Evolutionary conservation across 1,284 basidiomycete species (phyloP), one percentile per base, ranked within the genome.

Genomic region (Cutaneotrichosporon curvatum): DNA sequence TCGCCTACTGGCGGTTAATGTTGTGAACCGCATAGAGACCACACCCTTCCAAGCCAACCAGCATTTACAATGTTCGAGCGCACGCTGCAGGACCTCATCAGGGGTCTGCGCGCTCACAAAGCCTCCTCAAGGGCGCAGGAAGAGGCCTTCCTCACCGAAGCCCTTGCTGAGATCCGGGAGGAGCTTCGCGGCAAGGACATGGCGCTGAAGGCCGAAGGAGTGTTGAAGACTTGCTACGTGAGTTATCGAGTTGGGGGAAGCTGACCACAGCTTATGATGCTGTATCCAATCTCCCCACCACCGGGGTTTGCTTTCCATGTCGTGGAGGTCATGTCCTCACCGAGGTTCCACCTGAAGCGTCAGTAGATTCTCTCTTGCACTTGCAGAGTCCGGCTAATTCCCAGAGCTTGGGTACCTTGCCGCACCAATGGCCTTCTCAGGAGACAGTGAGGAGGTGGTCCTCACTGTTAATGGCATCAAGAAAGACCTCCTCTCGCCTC

Each of bases 381-480:
- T 33, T 20, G 15, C 16, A n/a, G 19, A 25, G 18, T 40, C 14
- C n/a, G n/a, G n/a, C n/a, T n/a, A n/a, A n/a, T n/a, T n/a, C 1
- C 0, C 45, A 72, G 83, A 83, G 34, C 84, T 97, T 37, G 95
- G 95, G 14, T 98, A 99, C 72, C 82, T 98, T 14, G 95, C 87
- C 1, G 92, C 95, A 1, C 78, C 81, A 0, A 88, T 95, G 69
- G 92, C 90, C 0, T 98, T 98, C 68, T 80, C 84, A 23, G 81
- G 88, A 55, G 88, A 95, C 52, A 97, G 92, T 0, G 94, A 98
- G 60, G 94, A 98, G 32, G 81, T 97, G 19, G 96, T 99, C 78
- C 79, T 98, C 37, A 95, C 94, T 0, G 96, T 95, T 9, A 99
- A 99, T 72, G 77, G 94, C 23, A 78, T 99, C 61, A 97, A 98